Evolutionary conservation across 306 rosid genomes (phyloP), one percentile per base, ranked within the genome.

Genomic region (Ormosia semicastrata): DNA sequence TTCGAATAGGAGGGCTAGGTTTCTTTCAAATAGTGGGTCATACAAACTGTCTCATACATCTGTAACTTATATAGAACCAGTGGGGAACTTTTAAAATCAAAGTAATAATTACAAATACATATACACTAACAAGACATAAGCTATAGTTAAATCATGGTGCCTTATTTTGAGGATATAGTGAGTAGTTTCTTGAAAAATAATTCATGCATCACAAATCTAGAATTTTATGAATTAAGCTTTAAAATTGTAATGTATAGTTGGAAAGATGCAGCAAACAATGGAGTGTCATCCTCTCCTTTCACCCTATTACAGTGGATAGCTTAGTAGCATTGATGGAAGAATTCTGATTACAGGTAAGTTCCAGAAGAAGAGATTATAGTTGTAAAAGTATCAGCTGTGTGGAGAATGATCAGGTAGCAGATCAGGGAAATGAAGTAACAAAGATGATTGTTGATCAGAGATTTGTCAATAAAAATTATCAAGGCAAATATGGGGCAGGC

Each of bases 401-500:
- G 77, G 84, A 79, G 64, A 53, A 71, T 77, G 88, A 80, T 72
- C 77, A 76, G 17, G 64, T 66, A 36, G 79, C 63, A 30, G 69
- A 62, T 34, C 82, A 75, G 79, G 74, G 81, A 81, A 87, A 82
- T 47, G 87, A 84, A 75, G 88, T 76, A 24, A 83, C 81, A 54
- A 91, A 88, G 77, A 89, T 80, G 83, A 85, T 84, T 36, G 83
- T 71, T 36, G 83, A 78, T 83, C 91, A 83, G 56, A 89, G 86
- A 34, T 69, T 90, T 32, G 77, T 81, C 66, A 77, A 84, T 29
- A 87, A 74, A 79, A 77, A 84, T 44, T 84, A 18, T 82, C 59
- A 72, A 34, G 72, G 83, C 63, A 77, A 83, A 70, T 85, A 85
- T 37, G 87, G 89, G 82, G 85, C 76, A 40, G 81, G 58, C 77